Percentiles rank a stretch among this genome's conserved stretches.
phyloP scores from a whole-genome alignment of 2,329 filamentous ascomycete species.

The Ophiostoma pallidulum region DNA sequence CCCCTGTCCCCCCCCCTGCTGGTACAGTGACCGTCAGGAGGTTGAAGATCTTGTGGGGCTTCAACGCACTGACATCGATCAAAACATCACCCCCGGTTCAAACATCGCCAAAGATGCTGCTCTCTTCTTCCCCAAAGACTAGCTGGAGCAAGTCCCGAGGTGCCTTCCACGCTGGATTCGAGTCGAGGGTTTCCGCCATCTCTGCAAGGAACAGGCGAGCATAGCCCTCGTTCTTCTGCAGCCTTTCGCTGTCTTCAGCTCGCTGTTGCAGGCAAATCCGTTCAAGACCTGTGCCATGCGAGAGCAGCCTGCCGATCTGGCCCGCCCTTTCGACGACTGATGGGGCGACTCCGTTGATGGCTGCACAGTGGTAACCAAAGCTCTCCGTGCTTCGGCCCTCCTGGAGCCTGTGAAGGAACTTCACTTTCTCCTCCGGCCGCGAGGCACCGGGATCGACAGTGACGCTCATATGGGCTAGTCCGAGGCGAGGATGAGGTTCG shows the following conservation, averaged over 20 bases:
- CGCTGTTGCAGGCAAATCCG: conserved; percentile 61
- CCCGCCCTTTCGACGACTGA: conserved; percentile 68
- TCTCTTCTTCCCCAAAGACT: not conserved
- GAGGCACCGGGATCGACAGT: conserved; percentile 43
- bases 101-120: not conserved
- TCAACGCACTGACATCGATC: no score
- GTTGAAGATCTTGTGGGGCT: no score
- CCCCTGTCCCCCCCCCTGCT: no score
- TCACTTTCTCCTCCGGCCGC: conserved; percentile 52
- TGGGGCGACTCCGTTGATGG: conserved; percentile 70
- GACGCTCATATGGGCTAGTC: conserved; percentile 65
- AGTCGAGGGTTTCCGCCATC: conserved; percentile 8
- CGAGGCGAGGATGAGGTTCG: conserved; percentile 36
- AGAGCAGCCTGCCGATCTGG: conserved; percentile 57
- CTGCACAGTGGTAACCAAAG: conserved; percentile 78
- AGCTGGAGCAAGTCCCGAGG: conserved; percentile 1
- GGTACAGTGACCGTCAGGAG: no score
- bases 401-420: conserved; percentile 63
- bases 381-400: conserved; percentile 66
- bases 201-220: conserved; percentile 47
- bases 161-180: not conserved
- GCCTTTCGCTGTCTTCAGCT: conserved; percentile 49
- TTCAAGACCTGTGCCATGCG: conserved; percentile 66
- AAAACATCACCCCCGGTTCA: no score
- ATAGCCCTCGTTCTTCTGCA: conserved; percentile 57